Conservation (phyloP, 2,329 filamentous ascomycete species). For the Penicillium concentricum region DNA sequence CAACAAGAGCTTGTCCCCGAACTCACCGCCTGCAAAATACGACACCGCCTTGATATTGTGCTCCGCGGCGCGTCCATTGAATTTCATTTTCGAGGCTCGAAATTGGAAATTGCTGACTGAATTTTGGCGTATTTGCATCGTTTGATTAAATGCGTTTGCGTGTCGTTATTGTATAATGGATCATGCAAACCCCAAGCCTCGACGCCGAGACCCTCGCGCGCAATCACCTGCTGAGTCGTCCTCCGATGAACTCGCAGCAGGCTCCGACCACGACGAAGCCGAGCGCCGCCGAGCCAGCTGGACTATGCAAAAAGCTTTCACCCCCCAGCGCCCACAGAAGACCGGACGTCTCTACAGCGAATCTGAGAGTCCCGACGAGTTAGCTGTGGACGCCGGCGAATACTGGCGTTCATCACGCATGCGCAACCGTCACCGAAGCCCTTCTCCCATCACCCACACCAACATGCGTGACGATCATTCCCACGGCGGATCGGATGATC, state of each 20-base stretch:
- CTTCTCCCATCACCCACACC: conserved; percentile 21
- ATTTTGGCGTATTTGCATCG: conserved; percentile 7
- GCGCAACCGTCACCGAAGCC: conserved; percentile 24
- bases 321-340: conserved; percentile 29
- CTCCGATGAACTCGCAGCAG: conserved; percentile 41
- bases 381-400: conserved; percentile 38
- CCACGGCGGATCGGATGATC: conserved; percentile 14
- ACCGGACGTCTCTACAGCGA: conserved; percentile 30
- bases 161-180: conserved; percentile 24
- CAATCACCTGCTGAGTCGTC: conserved; percentile 36
- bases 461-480: conserved; percentile 13
- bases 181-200: conserved; percentile 27
- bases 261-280: conserved; percentile 36
- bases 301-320: conserved; percentile 31
- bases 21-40: neutral
- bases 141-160: conserved; percentile 1
- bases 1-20: neutral
- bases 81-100: neutral
- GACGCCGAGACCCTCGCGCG: conserved; percentile 31
- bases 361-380: conserved; percentile 49
- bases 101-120: neutral
- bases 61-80: conserved; percentile 1
- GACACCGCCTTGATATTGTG: conserved; percentile 2
- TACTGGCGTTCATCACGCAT: conserved; percentile 34
- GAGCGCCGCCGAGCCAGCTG: conserved; percentile 39